phyloP scores from a whole-genome alignment of 208 protist species.

The Leishmania amazonensis region DNA sequence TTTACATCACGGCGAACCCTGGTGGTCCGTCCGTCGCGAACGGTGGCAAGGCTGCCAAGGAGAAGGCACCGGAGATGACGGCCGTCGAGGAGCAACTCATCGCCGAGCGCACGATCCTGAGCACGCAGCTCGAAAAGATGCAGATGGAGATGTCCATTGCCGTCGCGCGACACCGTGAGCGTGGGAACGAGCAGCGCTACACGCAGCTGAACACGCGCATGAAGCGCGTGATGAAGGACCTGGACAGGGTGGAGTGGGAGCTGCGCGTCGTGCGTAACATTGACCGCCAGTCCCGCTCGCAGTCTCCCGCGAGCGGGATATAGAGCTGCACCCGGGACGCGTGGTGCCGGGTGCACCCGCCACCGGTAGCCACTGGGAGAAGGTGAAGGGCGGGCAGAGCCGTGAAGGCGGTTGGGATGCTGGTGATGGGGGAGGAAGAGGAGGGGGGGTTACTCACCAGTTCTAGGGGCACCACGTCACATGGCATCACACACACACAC shows the following conservation, averaged over 20 bases:
- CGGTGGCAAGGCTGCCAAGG: neutral
- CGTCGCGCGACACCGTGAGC: slow-evolving; percentile 30
- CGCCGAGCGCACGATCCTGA: slow-evolving; percentile 33
- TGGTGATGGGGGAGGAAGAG: neutral
- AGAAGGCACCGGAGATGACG: slow-evolving; percentile 11
- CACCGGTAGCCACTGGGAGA: neutral
- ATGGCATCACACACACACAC: too few species aligned
- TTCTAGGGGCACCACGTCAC: too few species aligned
- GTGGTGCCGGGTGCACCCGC: neutral
- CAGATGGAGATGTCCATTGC: slow-evolving; percentile 41
- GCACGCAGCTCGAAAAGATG: slow-evolving; percentile 54
- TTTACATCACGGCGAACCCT: slow-evolving; percentile 9
- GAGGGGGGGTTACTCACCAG: too few species aligned
- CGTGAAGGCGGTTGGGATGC: neutral
- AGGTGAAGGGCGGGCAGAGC: neutral
- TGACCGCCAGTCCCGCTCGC: slow-evolving; percentile 15
- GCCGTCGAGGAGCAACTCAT: slow-evolving; percentile 44
- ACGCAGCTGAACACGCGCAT: slow-evolving; percentile 50
- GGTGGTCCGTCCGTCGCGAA: neutral
- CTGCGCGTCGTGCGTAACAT: slow-evolving; percentile 36
- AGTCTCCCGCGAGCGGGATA: neutral
- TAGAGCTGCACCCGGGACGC: neutral
- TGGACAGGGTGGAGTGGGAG: slow-evolving; percentile 48
- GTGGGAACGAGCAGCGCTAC: slow-evolving; percentile 50
- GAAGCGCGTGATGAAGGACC: slow-evolving; percentile 40